These are phyloP conservation scores for Butyriboletus appendiculatus DNA, from an alignment of 1,284 basidiomycete species.

Conservation along the genomic window DNA sequence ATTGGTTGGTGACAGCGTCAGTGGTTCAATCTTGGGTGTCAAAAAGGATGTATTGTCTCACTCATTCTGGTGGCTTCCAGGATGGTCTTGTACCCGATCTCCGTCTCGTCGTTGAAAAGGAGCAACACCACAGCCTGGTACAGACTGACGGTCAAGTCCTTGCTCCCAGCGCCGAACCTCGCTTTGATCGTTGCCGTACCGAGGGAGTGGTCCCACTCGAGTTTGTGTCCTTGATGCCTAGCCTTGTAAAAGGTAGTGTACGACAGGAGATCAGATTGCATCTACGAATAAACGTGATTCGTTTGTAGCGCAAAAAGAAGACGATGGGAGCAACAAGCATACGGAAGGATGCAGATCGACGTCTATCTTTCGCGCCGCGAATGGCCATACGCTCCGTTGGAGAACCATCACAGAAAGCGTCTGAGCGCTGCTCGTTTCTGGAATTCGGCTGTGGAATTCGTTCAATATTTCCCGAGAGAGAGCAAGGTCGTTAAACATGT, in stretches of 20 bases:
- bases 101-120: constrained; percentile 80
- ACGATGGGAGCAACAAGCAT: constrained; percentile 21
- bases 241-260: constrained; percentile 74
- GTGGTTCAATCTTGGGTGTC: not conserved
- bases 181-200: constrained; percentile 76
- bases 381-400: constrained; percentile 78
- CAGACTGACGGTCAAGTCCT: constrained; percentile 90
- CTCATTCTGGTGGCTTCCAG: constrained; percentile 74
- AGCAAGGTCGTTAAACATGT: constrained; percentile 88
- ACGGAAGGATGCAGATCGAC: constrained; percentile 56
- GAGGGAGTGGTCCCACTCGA: constrained; percentile 84
- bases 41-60: constrained; percentile 39
- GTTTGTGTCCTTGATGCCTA: constrained; percentile 71
- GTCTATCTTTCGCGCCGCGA: constrained; percentile 50
- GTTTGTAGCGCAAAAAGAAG: not conserved
- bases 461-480: constrained; percentile 70
- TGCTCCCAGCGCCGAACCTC: constrained; percentile 68
- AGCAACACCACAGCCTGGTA: constrained; percentile 88
- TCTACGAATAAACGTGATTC: constrained; percentile 42
- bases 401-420: constrained; percentile 70
- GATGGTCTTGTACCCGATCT: constrained; percentile 71
- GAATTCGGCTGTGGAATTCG: constrained; percentile 51
- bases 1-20: no score
- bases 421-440: constrained; percentile 34
- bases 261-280: constrained; percentile 65